A percentile compares a stretch with the other conserved stretches of the same genome.
Conservation (phyloP, 148 eudicot genomes). For the Mesembryanthemum crystallinum region DNA sequence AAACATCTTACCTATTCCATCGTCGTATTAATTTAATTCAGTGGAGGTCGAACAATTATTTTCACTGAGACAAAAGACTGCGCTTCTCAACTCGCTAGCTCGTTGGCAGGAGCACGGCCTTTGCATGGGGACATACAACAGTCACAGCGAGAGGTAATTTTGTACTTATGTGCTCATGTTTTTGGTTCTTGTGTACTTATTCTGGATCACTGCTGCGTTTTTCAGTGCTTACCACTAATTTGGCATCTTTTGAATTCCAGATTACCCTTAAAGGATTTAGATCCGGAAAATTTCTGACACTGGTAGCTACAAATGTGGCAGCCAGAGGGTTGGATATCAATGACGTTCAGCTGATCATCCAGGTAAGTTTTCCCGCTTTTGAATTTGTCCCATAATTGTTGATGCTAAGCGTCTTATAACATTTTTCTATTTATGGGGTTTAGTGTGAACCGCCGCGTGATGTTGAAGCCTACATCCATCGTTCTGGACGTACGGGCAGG, state of each 20-base stretch:
- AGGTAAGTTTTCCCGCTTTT: conserved; percentile 40
- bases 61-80: conserved; percentile 83
- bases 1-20: not conserved
- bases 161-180: not conserved
- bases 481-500: conserved; percentile 96
- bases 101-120: conserved; percentile 84
- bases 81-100: conserved; percentile 64
- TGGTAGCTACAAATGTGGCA: conserved; percentile 94
- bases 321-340: conserved; percentile 91
- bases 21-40: conserved; percentile 27
- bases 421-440: conserved; percentile 12
- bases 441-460: conserved; percentile 96
- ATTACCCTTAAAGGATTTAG: conserved; percentile 78
- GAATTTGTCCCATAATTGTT: not conserved
- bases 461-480: conserved; percentile 97
- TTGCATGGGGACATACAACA: conserved; percentile 95
- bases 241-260: conserved; percentile 32
- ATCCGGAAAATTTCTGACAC: conserved; percentile 74
- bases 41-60: conserved; percentile 86
- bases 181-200: not conserved
- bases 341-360: conserved; percentile 86
- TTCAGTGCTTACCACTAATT: not conserved
- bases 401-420: not conserved
- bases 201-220: not conserved
- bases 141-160: conserved; percentile 74